phyloP scores from a whole-genome alignment of 306 rosid genomes.

The Cajanus cajan region DNA sequence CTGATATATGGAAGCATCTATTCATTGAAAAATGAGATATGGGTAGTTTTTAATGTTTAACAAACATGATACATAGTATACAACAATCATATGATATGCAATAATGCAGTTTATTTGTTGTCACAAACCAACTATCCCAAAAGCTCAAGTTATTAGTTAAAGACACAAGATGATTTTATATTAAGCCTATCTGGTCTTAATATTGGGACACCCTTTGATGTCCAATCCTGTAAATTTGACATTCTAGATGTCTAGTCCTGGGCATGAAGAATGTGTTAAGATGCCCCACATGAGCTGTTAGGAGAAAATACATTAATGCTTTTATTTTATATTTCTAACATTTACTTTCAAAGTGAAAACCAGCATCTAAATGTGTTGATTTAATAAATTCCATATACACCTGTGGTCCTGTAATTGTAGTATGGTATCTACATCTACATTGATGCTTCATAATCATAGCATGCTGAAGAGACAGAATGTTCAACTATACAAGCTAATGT shows the following conservation, averaged over 20 bases:
- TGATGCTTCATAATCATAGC: conserved; percentile 3
- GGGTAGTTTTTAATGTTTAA: neutral
- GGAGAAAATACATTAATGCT: neutral
- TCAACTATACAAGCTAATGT: neutral
- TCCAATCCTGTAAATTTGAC: neutral
- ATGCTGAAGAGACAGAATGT: neutral
- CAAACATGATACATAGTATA: conserved; percentile 10
- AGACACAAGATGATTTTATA: neutral
- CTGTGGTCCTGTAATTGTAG: neutral
- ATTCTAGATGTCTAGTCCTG: neutral
- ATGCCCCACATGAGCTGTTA: neutral
- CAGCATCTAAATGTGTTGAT: neutral
- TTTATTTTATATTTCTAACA: neutral
- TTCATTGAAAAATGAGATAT: conserved; percentile 10
- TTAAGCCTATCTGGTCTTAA: neutral
- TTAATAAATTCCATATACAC: neutral
- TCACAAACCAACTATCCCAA: neutral
- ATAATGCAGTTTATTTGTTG: neutral
- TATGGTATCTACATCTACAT: neutral
- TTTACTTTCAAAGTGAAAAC: conserved; percentile 4
- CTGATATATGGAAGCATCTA: neutral
- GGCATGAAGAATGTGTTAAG: neutral
- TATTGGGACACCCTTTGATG: neutral
- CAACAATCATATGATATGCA: conserved; percentile 13
- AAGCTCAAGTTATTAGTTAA: neutral